Percentiles rank a stretch among this genome's conserved stretches.
Conservation (phyloP, 2,329 filamentous ascomycete species). For the Calonectria pauciramosa region DNA sequence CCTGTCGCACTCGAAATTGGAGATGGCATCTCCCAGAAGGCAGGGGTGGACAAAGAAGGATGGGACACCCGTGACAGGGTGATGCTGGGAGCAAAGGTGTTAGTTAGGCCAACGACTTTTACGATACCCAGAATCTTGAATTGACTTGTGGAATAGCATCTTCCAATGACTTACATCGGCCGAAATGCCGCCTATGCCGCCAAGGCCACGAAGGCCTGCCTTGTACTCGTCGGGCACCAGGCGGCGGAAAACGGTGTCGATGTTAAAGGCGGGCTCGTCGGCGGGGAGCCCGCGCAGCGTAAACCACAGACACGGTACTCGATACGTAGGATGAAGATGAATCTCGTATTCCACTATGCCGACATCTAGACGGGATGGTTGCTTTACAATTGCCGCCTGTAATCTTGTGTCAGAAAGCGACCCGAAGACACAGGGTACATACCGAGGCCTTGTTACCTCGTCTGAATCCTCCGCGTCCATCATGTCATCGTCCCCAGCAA, state of each 20-base stretch:
- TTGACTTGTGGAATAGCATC: conserved; percentile 49
- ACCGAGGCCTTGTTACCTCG: conserved; percentile 56
- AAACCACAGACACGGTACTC: conserved; percentile 83
- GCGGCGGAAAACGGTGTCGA: conserved; percentile 79
- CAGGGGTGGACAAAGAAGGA: conserved; percentile 96
- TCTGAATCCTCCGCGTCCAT: conserved; percentile 66
- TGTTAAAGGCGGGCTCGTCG: conserved; percentile 69
- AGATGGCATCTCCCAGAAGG: conserved; percentile 86
- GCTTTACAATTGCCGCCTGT: conserved; percentile 58
- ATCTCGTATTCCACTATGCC: conserved; percentile 78
- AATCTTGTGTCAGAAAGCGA: conserved; percentile 36
- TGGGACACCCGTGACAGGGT: conserved; percentile 83
- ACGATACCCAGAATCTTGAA: conserved; percentile 46
- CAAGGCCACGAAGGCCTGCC: conserved; percentile 69
- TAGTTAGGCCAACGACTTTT: conserved; percentile 54
- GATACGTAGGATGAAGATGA: conserved; percentile 81
- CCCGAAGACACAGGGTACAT: conserved; percentile 19
- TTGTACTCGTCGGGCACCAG: conserved; percentile 78
- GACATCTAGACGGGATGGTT: conserved; percentile 49
- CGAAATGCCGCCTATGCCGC: conserved; percentile 80
- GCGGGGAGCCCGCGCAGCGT: conserved; percentile 70
- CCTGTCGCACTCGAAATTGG: conserved; percentile 70
- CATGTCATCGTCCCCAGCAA: conserved; percentile 60
- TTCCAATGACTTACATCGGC: conserved; percentile 74
- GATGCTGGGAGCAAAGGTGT: conserved; percentile 71